Percentiles rank a stretch among this genome's conserved stretches.
Evolutionary conservation across 768 basidiomycete genomes (phyloP).

Genomic region (Amanita thiersii): DNA sequence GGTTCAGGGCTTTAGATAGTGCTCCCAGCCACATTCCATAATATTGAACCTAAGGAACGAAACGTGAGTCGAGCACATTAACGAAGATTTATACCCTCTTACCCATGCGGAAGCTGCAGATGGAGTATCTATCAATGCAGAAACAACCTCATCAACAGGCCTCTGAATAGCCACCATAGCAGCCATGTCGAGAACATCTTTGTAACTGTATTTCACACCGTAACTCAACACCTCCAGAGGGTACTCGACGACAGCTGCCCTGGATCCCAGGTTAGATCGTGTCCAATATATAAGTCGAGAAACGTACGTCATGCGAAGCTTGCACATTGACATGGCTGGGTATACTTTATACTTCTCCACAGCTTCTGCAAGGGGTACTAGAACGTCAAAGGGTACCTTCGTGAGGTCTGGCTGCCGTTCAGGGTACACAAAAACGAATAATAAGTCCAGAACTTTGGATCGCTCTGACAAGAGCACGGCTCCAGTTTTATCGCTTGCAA

Average conservation of each 20-base stretch:
- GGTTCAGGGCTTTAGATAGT: background rate
- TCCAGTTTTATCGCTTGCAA: slow-evolving; percentile 1
- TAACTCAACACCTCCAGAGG: slow-evolving; percentile 6
- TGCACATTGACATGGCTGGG: slow-evolving; percentile 5
- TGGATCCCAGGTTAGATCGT: background rate
- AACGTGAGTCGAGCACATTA: background rate
- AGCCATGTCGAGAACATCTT: background rate
- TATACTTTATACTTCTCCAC: slow-evolving; percentile 5
- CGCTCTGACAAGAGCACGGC: slow-evolving; percentile 9
- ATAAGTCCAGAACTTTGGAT: slow-evolving; percentile 9
- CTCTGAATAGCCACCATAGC: background rate
- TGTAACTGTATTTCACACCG: slow-evolving; percentile 5
- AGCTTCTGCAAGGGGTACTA: slow-evolving; percentile 7
- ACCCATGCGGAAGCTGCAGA: background rate
- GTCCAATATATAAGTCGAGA: background rate
- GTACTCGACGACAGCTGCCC: background rate
- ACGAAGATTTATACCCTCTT: background rate
- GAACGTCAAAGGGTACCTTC: slow-evolving; percentile 1
- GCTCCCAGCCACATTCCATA: background rate
- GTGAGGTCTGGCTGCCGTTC: slow-evolving; percentile 1
- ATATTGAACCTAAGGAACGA: slow-evolving; percentile 1
- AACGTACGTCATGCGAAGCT: slow-evolving; percentile 5
- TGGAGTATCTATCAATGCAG: background rate
- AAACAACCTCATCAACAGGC: background rate
- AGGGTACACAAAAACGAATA: slow-evolving; percentile 12